Evolutionary conservation across 2,329 filamentous ascomycete genomes (phyloP).

Genomic region (Esteya vermicola): DNA sequence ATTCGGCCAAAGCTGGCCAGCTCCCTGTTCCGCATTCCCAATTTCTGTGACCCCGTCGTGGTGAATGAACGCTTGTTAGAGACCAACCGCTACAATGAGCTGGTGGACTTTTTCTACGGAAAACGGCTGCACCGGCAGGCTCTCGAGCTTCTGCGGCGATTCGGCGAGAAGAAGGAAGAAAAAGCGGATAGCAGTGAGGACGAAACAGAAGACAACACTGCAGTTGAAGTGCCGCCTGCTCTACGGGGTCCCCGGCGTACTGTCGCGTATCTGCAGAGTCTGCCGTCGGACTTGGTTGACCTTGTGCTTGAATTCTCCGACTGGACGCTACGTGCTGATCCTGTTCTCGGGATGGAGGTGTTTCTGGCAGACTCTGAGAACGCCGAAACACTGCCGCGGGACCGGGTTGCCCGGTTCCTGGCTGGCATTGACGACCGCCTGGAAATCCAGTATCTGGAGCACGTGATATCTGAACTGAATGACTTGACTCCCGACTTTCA

Average conservation of each 20-base stretch:
- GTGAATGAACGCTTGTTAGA: slow-evolving; percentile 88
- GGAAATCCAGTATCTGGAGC: slow-evolving; percentile 74
- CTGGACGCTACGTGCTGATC: slow-evolving; percentile 66
- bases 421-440: slow-evolving; percentile 53
- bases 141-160: slow-evolving; percentile 65
- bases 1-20: slow-evolving; percentile 72
- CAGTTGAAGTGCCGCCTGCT: slow-evolving; percentile 18
- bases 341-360: slow-evolving; percentile 74
- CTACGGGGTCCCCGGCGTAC: slow-evolving; percentile 75
- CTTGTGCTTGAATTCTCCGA: slow-evolving; percentile 81
- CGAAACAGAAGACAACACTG: background rate
- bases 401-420: slow-evolving; percentile 62
- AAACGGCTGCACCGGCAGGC: slow-evolving; percentile 87
- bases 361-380: slow-evolving; percentile 92
- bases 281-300: slow-evolving; percentile 78
- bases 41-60: slow-evolving; percentile 92
- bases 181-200: slow-evolving; percentile 10
- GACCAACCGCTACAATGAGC: slow-evolving; percentile 74
- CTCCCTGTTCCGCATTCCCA: slow-evolving; percentile 85
- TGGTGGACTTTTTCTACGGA: slow-evolving; percentile 95
- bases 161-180: slow-evolving; percentile 33
- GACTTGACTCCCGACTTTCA: slow-evolving; percentile 80
- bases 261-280: slow-evolving; percentile 75
- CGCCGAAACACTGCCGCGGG: slow-evolving; percentile 73
- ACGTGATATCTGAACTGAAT: slow-evolving; percentile 75